phyloP scores from a whole-genome alignment of 345 rosid species.

The Pugionium dolabratum region DNA sequence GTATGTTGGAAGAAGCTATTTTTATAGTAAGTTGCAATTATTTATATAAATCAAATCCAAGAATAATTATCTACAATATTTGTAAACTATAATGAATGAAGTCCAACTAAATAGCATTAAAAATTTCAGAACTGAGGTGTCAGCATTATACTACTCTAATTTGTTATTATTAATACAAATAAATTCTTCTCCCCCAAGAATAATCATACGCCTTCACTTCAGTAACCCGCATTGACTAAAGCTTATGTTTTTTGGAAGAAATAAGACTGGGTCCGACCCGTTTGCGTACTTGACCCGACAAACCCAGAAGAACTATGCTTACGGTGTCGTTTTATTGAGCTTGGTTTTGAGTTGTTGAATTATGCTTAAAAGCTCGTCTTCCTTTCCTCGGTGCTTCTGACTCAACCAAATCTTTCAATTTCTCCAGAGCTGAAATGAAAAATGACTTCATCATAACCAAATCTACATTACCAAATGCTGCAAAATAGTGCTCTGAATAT shows the following conservation, averaged over 20 bases:
- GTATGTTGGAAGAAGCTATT: too few relatives aligned
- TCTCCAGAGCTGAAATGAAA: conserved; percentile 61
- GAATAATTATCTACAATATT: too few relatives aligned
- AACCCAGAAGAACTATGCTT: conserved; percentile 18
- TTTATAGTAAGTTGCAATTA: too few relatives aligned
- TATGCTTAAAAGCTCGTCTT: conserved; percentile 47
- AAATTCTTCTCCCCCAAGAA: too few relatives aligned
- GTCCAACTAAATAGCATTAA: too few relatives aligned
- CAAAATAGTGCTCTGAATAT: background rate
- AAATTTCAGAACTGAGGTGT: too few relatives aligned
- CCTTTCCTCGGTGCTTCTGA: conserved; percentile 64
- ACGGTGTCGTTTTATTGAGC: conserved; percentile 21
- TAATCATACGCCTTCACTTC: too few relatives aligned
- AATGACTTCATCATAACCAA: conserved; percentile 13
- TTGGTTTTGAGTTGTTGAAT: conserved; percentile 43
- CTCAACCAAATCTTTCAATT: conserved; percentile 66
- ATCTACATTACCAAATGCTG: background rate
- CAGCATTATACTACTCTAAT: too few relatives aligned
- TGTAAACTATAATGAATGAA: too few relatives aligned
- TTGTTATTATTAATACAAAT: too few relatives aligned
- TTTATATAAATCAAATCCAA: too few relatives aligned
- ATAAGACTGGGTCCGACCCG: background rate
- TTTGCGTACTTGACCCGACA: conserved; percentile 12
- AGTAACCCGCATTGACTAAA: background rate
- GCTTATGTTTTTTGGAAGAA: background rate